A percentile compares a stretch with the other conserved stretches of the same genome.
These are phyloP conservation scores for Metschnikowia sp. DNA, from an alignment of 805 yeast species.

Conservation along the genomic window DNA sequence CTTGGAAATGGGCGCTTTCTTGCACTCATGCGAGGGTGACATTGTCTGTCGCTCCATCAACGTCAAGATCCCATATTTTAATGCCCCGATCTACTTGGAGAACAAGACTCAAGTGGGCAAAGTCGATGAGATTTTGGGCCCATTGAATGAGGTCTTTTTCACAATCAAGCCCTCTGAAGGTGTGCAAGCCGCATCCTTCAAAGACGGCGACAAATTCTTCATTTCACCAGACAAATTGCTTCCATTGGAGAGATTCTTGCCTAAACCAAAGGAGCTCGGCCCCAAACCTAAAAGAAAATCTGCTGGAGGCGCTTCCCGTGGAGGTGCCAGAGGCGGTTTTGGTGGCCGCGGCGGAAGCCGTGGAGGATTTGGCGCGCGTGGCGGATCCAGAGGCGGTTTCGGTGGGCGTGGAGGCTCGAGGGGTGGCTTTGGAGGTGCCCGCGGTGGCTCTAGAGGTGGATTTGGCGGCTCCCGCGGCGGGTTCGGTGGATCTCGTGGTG, in stretches of 20 bases:
- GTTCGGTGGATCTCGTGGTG: constrained; percentile 24
- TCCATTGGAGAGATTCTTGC: constrained; percentile 95
- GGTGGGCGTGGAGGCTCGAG: constrained; percentile 25
- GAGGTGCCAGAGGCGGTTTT: constrained; percentile 37
- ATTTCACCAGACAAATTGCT: constrained; percentile 93
- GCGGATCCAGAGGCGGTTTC: constrained; percentile 35
- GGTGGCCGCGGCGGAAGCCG: constrained; percentile 34
- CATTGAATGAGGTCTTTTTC: constrained; percentile 95
- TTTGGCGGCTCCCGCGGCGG: constrained; percentile 27
- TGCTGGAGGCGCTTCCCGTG: constrained; percentile 48
- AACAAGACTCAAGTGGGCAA: constrained; percentile 96
- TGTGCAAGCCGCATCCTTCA: constrained; percentile 89
- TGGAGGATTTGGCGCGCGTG: constrained; percentile 33
- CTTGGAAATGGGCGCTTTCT: constrained; percentile 88
- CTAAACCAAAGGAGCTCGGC: constrained; percentile 86
- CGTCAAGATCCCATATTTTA: constrained; percentile 93
- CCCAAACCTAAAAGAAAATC: constrained; percentile 77
- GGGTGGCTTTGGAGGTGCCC: constrained; percentile 17
- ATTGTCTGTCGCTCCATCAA: constrained; percentile 94
- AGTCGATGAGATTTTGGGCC: constrained; percentile 97
- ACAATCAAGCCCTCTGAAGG: constrained; percentile 96
- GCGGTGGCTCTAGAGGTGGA: constrained; percentile 41
- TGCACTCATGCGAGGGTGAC: constrained; percentile 95
- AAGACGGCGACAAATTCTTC: constrained; percentile 92
- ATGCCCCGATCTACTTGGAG: constrained; percentile 96